Conservation (phyloP, 257 asterid species). For the Solanum appendiculatum region DNA sequence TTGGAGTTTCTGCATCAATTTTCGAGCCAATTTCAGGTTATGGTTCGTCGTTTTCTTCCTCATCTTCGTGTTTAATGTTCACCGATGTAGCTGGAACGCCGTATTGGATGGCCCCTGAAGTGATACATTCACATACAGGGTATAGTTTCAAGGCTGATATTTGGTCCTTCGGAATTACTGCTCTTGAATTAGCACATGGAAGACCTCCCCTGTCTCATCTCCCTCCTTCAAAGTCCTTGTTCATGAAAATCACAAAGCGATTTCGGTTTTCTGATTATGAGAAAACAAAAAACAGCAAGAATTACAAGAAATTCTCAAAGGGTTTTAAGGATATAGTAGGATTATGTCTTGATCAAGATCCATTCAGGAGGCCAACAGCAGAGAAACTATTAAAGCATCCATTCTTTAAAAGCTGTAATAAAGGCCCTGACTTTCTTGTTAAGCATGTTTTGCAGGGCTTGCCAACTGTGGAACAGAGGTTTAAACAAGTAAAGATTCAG, state of each 20-base stretch:
- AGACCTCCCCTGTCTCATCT: constrained; percentile 83
- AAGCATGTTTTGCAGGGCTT: constrained; percentile 56
- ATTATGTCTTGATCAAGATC: constrained; percentile 74
- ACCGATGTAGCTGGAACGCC: constrained; percentile 76
- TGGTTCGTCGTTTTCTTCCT: constrained; percentile 11
- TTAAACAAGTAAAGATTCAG: constrained; percentile 8
- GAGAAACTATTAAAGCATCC: constrained; percentile 62
- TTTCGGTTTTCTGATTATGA: constrained; percentile 74
- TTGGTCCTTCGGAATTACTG: constrained; percentile 90
- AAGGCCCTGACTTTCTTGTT: constrained; percentile 48
- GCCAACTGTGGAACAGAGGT: constrained; percentile 62
- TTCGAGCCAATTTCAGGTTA: constrained; percentile 29
- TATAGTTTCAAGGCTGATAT: constrained; percentile 81
- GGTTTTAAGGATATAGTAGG: constrained; percentile 73
- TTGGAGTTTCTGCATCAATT: constrained; percentile 77
- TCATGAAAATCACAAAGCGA: constrained; percentile 63
- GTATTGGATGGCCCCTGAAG: constrained; percentile 91
- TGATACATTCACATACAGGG: constrained; percentile 39
- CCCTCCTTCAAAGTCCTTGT: constrained; percentile 65
- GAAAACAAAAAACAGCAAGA: constrained; percentile 27
- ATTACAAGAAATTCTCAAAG: constrained; percentile 49
- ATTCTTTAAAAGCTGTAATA: constrained; percentile 50
- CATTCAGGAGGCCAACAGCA: constrained; percentile 65
- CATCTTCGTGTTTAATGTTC: constrained; percentile 32
- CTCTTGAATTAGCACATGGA: constrained; percentile 78